Evolutionary conservation across 2,329 filamentous ascomycete species (phyloP).

Genomic region (Sporothrix pallida): DNA sequence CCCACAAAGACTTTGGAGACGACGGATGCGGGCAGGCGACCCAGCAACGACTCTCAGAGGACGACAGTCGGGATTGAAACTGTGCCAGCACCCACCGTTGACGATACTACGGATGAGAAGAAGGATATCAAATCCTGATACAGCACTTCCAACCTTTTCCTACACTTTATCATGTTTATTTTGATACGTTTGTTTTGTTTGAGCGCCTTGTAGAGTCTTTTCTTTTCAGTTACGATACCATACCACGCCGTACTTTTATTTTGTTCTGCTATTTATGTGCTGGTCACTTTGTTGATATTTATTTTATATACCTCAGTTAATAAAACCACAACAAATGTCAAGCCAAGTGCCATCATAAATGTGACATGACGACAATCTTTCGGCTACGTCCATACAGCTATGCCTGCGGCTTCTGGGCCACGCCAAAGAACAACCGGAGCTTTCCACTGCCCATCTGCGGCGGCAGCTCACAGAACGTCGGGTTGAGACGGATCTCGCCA

Average conservation of each 20-base stretch:
- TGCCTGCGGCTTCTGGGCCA: conserved; percentile 18
- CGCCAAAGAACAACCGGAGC: conserved; percentile 32
- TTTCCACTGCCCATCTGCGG: not conserved
- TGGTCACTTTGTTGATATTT: not conserved
- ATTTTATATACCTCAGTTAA: not conserved
- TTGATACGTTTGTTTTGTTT: too few species aligned
- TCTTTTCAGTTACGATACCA: not conserved
- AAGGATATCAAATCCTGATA: not conserved
- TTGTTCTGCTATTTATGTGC: too few species aligned
- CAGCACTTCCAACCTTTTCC: not conserved
- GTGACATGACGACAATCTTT: too few species aligned
- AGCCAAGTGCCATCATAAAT: too few species aligned
- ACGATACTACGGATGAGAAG: not conserved
- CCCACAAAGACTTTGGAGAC: not conserved
- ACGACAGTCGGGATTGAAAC: not conserved
- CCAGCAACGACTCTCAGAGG: not conserved
- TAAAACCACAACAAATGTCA: too few species aligned
- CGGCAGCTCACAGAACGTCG: conserved; percentile 4
- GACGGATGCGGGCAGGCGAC: not conserved
- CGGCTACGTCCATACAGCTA: not conserved
- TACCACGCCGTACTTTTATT: too few species aligned
- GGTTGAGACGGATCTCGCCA: conserved; percentile 15
- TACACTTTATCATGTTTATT: not conserved
- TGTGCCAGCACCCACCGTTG: not conserved
- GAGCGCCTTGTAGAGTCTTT: not conserved